Evolutionary conservation across 2,329 filamentous ascomycete genomes (phyloP).

Genomic region (Aplosporella prunicola): DNA sequence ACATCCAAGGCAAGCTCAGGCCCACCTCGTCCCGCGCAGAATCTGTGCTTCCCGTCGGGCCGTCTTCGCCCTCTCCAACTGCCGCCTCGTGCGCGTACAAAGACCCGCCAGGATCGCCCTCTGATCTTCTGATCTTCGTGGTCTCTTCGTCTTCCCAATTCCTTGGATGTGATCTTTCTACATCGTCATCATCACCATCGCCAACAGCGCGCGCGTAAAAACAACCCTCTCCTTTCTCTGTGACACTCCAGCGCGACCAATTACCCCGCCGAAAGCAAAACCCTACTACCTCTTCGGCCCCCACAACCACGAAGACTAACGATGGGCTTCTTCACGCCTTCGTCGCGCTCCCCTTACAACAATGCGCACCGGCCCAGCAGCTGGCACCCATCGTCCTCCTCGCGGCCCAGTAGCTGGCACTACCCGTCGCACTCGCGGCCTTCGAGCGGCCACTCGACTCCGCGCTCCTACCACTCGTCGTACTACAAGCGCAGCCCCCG

Average conservation of each 20-base stretch:
- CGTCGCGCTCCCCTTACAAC: slow-evolving; percentile 20
- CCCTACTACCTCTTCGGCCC: no score
- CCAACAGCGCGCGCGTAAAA: no score
- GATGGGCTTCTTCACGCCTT: slow-evolving; percentile 30
- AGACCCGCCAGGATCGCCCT: no score
- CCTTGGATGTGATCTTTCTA: background rate
- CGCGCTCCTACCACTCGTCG: no score
- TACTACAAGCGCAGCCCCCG: slow-evolving; percentile 74
- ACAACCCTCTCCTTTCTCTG: no score
- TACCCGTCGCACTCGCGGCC: slow-evolving; percentile 22
- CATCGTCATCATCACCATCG: background rate
- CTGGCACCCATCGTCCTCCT: slow-evolving; percentile 24
- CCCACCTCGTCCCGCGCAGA: slow-evolving; percentile 5
- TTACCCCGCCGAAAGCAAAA: no score
- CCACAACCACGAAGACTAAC: slow-evolving; percentile 3
- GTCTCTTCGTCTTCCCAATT: no score
- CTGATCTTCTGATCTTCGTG: no score
- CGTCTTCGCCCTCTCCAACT: slow-evolving; percentile 1
- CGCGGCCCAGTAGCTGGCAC: slow-evolving; percentile 18
- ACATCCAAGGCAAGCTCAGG: background rate
- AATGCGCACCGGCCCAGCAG: no score
- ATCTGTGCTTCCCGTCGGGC: slow-evolving; percentile 9
- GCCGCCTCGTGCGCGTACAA: no score
- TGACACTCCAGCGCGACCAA: no score
- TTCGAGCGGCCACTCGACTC: no score